Conservation (phyloP, 2,329 filamentous ascomycete genomes). For the Calonectria pteridis region DNA sequence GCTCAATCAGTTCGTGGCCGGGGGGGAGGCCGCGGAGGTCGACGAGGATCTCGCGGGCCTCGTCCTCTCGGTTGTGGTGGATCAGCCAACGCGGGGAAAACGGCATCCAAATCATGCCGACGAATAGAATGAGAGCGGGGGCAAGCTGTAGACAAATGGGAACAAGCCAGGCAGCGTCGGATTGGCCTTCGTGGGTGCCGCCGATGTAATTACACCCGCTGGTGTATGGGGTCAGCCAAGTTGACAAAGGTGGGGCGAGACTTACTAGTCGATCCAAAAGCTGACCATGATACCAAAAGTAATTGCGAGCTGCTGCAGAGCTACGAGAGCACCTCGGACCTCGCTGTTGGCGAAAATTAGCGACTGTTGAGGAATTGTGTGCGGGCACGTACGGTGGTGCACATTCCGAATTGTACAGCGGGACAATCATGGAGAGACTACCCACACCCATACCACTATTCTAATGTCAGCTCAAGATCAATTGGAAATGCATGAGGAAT, state of each 20-base stretch:
- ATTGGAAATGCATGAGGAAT: fast-evolving
- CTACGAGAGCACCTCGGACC: slow-evolving; percentile 58
- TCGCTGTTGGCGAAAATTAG: slow-evolving; percentile 39
- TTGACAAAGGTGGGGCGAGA: neutral
- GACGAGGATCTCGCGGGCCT: slow-evolving; percentile 74
- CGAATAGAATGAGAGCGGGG: slow-evolving; percentile 74
- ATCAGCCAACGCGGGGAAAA: slow-evolving; percentile 83
- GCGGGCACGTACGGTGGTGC: slow-evolving; percentile 52
- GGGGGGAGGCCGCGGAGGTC: slow-evolving; percentile 70
- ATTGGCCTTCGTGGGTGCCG: slow-evolving; percentile 64
- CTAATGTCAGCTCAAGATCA: neutral
- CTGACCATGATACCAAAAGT: slow-evolving; percentile 74
- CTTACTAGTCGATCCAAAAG: slow-evolving; percentile 72
- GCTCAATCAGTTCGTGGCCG: slow-evolving; percentile 76
- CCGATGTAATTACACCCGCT: slow-evolving; percentile 76
- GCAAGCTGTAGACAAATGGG: slow-evolving; percentile 79
- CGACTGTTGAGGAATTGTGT: neutral
- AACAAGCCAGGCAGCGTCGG: slow-evolving; percentile 78
- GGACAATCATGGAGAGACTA: slow-evolving; percentile 75
- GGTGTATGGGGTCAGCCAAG: neutral
- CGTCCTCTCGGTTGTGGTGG: slow-evolving; percentile 76
- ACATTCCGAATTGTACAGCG: slow-evolving; percentile 63
- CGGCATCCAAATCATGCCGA: slow-evolving; percentile 84
- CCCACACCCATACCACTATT: slow-evolving; percentile 74
- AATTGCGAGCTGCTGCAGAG: slow-evolving; percentile 65